Evolutionary conservation across 1,139 yeast species (phyloP).

Genomic region (Taphrina wiesneri): DNA sequence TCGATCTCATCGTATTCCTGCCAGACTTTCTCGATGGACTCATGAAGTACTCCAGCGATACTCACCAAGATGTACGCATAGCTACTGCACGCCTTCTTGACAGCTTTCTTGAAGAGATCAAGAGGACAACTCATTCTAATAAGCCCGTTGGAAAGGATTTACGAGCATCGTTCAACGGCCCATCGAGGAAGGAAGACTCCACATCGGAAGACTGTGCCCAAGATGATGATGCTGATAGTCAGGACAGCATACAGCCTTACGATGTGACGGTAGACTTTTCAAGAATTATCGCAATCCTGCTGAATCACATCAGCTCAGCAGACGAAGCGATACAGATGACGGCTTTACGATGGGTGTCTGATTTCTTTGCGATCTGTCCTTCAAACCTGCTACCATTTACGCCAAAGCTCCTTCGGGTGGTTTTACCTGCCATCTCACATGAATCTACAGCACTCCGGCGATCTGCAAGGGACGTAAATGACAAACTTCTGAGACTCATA

Average conservation of each 20-base stretch:
- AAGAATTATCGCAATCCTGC: slow-evolving; percentile 73
- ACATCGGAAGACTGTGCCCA: slow-evolving; percentile 56
- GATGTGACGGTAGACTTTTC: slow-evolving; percentile 81
- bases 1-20: slow-evolving; percentile 80
- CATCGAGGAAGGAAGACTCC: slow-evolving; percentile 39
- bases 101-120: slow-evolving; percentile 75
- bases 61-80: slow-evolving; percentile 83
- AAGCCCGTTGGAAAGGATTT: slow-evolving; percentile 26
- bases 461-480: slow-evolving; percentile 33
- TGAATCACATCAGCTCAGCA: slow-evolving; percentile 71
- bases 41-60: slow-evolving; percentile 73
- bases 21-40: slow-evolving; percentile 90
- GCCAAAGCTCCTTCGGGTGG: slow-evolving; percentile 59
- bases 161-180: background rate
- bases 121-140: slow-evolving; percentile 60
- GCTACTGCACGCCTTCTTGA: slow-evolving; percentile 79
- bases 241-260: slow-evolving; percentile 48
- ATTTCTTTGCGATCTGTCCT: slow-evolving; percentile 73
- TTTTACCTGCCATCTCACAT: slow-evolving; percentile 59
- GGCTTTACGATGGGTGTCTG: slow-evolving; percentile 80
- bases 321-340: slow-evolving; percentile 79
- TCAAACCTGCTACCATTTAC: slow-evolving; percentile 67
- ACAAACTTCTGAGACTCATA: slow-evolving; percentile 11
- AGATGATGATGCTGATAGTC: slow-evolving; percentile 15
- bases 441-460: slow-evolving; percentile 39